phyloP scores from a whole-genome alignment of 257 asterid species.

The Paulownia fortunei region DNA sequence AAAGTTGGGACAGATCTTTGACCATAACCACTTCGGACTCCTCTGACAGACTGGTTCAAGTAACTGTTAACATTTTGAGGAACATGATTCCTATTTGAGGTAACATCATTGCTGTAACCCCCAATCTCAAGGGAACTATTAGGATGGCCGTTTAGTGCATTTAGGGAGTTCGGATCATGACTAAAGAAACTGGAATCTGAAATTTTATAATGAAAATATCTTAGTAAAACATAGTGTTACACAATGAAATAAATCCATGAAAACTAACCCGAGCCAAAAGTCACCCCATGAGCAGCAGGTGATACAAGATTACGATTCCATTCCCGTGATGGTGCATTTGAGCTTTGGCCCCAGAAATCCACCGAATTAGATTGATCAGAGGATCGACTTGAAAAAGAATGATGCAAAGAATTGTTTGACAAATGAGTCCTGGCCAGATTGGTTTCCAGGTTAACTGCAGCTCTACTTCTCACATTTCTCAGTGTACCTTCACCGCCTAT shows the following conservation, averaged over 20 bases:
- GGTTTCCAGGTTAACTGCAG: constrained; percentile 53
- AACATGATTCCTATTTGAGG: constrained; percentile 47
- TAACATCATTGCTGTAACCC: constrained; percentile 48
- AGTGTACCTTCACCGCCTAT: constrained; percentile 59
- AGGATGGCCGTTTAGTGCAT: constrained; percentile 43
- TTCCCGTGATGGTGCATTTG: constrained; percentile 54
- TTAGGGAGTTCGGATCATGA: constrained; percentile 53
- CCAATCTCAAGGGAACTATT: constrained; percentile 53
- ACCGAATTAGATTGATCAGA: constrained; percentile 48
- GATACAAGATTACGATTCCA: constrained; percentile 50
- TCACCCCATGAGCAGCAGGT: constrained; percentile 54
- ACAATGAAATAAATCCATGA: constrained; percentile 3
- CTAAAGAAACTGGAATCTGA: constrained; percentile 57
- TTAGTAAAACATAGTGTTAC: constrained; percentile 1
- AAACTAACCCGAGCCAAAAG: constrained; percentile 59
- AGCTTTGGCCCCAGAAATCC: constrained; percentile 56
- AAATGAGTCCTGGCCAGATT: constrained; percentile 49
- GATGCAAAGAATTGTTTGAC: constrained; percentile 45
- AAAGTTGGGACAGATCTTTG: constrained; percentile 57
- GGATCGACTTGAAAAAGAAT: constrained; percentile 40
- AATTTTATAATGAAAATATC: constrained; percentile 35
- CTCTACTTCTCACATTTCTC: constrained; percentile 78
- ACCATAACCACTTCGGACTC: constrained; percentile 55
- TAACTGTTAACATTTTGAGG: constrained; percentile 50
- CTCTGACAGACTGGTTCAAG: constrained; percentile 55